Conservation (phyloP, 2,329 filamentous ascomycete genomes). For the Stenocarpella maydis region DNA sequence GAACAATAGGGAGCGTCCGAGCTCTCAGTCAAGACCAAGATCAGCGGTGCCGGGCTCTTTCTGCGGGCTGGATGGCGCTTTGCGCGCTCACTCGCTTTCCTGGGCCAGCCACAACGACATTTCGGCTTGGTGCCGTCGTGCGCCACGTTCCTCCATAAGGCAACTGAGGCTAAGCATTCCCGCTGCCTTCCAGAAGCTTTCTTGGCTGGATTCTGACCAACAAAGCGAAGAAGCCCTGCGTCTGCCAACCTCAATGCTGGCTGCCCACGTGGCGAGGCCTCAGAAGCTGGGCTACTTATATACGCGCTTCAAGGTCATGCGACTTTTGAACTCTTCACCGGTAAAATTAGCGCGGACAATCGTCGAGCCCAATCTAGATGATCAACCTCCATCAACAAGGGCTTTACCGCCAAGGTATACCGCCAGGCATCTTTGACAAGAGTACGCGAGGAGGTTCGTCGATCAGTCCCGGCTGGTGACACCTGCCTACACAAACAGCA, state of each 20-base stretch:
- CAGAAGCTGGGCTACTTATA: background rate
- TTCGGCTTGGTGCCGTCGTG: background rate
- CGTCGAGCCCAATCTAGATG: background rate
- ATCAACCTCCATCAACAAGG: background rate
- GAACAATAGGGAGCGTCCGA: background rate
- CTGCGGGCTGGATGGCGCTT: background rate
- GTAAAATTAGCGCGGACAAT: background rate
- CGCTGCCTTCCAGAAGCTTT: background rate
- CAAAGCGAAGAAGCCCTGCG: background rate
- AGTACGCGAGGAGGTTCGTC: too few species aligned
- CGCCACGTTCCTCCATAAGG: background rate
- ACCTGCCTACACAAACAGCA: background rate
- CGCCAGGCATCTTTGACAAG: background rate
- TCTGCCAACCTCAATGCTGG: background rate
- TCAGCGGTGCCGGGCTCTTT: background rate
- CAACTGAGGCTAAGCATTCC: background rate
- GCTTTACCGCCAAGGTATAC: background rate
- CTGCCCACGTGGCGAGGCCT: background rate
- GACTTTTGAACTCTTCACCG: background rate
- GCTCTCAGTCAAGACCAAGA: background rate
- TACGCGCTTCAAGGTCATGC: too few species aligned
- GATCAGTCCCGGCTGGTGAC: background rate
- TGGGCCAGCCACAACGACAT: slow-evolving; percentile 4
- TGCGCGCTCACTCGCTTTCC: background rate
- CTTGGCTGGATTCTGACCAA: background rate